Evolutionary conservation across 2,329 filamentous ascomycete genomes (phyloP).

Genomic region (Apiospora saccharicola): DNA sequence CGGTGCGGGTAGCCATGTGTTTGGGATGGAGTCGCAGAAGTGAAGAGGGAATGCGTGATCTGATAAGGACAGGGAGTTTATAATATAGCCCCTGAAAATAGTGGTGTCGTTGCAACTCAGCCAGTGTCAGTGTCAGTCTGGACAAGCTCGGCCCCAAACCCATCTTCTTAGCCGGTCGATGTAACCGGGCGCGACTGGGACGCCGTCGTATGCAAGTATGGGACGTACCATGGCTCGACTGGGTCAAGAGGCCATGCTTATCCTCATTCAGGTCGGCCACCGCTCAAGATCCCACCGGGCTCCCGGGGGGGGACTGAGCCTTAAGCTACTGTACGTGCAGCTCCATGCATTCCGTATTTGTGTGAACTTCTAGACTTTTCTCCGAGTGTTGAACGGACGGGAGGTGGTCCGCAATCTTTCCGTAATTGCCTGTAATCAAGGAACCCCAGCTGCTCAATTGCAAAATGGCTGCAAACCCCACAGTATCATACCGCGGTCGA

Average conservation of each 20-base stretch:
- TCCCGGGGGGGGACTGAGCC: neutral
- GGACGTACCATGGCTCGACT: neutral
- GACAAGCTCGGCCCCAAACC: slow-evolving; percentile 22
- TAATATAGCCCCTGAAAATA: slow-evolving; percentile 25
- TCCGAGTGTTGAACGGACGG: neutral
- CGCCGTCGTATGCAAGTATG: slow-evolving; percentile 12
- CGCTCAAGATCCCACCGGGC: neutral
- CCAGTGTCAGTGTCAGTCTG: slow-evolving; percentile 22
- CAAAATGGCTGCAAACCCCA: slow-evolving; percentile 4
- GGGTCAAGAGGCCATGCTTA: slow-evolving; percentile 5
- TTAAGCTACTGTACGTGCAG: neutral
- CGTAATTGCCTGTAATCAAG: slow-evolving; percentile 18
- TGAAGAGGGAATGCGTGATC: slow-evolving; percentile 18
- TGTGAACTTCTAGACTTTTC: slow-evolving; percentile 19
- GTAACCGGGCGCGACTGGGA: slow-evolving; percentile 25
- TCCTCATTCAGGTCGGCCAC: slow-evolving; percentile 13
- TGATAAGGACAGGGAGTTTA: slow-evolving; percentile 20
- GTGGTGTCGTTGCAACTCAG: slow-evolving; percentile 14
- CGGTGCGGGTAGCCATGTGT: slow-evolving; percentile 40
- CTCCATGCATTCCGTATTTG: neutral
- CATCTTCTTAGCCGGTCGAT: slow-evolving; percentile 20
- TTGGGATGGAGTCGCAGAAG: slow-evolving; percentile 32
- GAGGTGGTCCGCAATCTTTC: slow-evolving; percentile 18
- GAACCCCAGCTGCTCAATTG: slow-evolving; percentile 7
- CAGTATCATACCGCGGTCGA: slow-evolving; percentile 2